Evolutionary conservation across 106 monocot species (phyloP).

Genomic region (Acanthochlamys bracteata): DNA sequence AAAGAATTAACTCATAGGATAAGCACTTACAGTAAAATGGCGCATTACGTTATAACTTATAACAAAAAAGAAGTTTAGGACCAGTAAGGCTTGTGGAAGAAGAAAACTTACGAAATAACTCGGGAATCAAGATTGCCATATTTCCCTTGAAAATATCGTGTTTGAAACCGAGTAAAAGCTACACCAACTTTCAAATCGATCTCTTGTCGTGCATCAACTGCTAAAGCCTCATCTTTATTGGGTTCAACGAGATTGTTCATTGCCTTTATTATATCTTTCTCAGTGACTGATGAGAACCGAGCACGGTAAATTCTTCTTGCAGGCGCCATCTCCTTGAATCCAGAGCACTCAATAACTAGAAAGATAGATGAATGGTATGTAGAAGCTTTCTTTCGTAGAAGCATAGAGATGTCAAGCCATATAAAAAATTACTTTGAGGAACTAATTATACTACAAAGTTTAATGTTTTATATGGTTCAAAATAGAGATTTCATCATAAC

Average conservation of each 20-base stretch:
- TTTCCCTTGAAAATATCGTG: constrained; percentile 96
- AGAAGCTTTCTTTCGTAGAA: too few relatives aligned
- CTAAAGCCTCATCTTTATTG: constrained; percentile 79
- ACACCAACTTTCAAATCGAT: constrained; percentile 99
- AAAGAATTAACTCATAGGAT: too few relatives aligned
- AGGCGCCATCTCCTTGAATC: constrained; percentile 45
- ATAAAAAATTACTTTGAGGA: too few relatives aligned
- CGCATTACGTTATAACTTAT: too few relatives aligned
- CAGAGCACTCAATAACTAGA: constrained; percentile 87
- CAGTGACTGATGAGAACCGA: constrained; percentile 88
- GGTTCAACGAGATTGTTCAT: constrained; percentile 83
- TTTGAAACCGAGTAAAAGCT: constrained; percentile 95
- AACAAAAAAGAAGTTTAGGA: too few relatives aligned
- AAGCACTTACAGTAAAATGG: too few relatives aligned
- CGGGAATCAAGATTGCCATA: constrained; percentile 98
- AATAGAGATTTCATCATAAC: too few relatives aligned
- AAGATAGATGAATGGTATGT: too few relatives aligned
- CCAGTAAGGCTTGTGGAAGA: too few relatives aligned
- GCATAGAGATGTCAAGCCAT: too few relatives aligned
- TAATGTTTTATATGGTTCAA: too few relatives aligned
- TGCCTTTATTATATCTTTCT: constrained; percentile 80
- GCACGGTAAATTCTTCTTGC: constrained; percentile 73
- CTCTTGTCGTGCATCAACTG: constrained; percentile 97
- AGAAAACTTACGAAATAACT: constrained; percentile 81
- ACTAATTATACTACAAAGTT: too few relatives aligned